A percentile compares a stretch with the other conserved stretches of the same genome.
Conservation (phyloP, 495 filamentous ascomycete species). For the Letharia lupina region DNA sequence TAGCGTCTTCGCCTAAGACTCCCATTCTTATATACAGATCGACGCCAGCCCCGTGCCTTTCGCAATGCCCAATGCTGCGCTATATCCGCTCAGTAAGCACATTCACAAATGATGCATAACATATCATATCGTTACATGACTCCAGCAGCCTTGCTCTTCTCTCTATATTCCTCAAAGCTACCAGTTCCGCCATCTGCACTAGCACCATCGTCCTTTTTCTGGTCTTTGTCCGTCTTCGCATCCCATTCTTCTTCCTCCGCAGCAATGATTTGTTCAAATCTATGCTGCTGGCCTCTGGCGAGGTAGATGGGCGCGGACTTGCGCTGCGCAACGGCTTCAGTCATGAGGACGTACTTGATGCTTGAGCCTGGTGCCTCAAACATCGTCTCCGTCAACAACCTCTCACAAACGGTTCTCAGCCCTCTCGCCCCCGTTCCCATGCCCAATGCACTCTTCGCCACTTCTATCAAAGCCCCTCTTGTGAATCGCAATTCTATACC, state of each 20-base stretch:
- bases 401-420: slow-evolving; percentile 81
- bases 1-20: too few species aligned
- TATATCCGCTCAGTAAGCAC: neutral
- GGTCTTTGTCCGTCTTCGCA: slow-evolving; percentile 33
- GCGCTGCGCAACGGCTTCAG: slow-evolving; percentile 58
- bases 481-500: slow-evolving; percentile 81
- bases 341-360: slow-evolving; percentile 67
- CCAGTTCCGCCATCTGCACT: slow-evolving; percentile 27
- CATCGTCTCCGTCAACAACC: slow-evolving; percentile 79
- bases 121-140: slow-evolving; percentile 17
- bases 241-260: slow-evolving; percentile 60
- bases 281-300: slow-evolving; percentile 49
- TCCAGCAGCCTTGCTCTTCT: slow-evolving; percentile 25
- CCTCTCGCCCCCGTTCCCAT: slow-evolving; percentile 87
- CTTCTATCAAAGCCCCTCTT: slow-evolving; percentile 62
- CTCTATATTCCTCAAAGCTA: slow-evolving; percentile 51
- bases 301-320: slow-evolving; percentile 55
- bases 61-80: neutral
- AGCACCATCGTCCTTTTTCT: slow-evolving; percentile 29
- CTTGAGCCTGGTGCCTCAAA: slow-evolving; percentile 69
- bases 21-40: neutral
- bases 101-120: slow-evolving; percentile 2
- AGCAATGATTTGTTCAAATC: slow-evolving; percentile 50
- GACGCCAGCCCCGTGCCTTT: neutral
- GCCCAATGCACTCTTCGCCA: slow-evolving; percentile 61